Base-by-base conservation (phyloP, 805 yeast genomes). In the Ogataea pini region DNA sequence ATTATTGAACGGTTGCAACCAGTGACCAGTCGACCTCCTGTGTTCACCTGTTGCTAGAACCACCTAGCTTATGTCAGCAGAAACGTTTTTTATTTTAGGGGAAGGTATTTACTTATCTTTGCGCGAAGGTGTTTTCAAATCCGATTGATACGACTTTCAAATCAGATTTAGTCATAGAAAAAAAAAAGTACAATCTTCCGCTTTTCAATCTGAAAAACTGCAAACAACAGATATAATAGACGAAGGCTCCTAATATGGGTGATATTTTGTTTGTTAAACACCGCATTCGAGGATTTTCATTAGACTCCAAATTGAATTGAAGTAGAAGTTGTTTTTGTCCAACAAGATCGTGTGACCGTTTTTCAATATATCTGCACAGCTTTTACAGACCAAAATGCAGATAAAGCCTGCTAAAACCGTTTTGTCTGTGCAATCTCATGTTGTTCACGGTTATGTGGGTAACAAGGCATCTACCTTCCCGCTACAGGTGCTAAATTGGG, bases 361-460 rank as follows among this genome's bases (percentile, higher is more conserved):
- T 7, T 32, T 32, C 10, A n/a, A n/a, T n/a, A n/a, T n/a, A n/a
- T n/a, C n/a, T n/a, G n/a, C n/a, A n/a, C n/a, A n/a, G n/a, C n/a
- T n/a, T n/a, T n/a, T n/a, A n/a, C n/a, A n/a, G n/a, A n/a, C n/a
- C n/a, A n/a, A n/a, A n/a, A 32, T 37, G 41, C 19, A 19, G 17
- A 22, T 44, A 17, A 36, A 7, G 9, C 48, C 49, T 8, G 48
- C 65, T n/a, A 51, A 43, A 28, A 54, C 64, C 19, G 65, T 80
- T 0, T 68, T 83, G 5, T 77, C 85, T 0, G 72, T 82, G 3
- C 87, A 82, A 64, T 83, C 88, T 5, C 89, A 84, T 61, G 89
- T 83, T 12, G 83, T 77, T 7, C 89, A 83, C 61, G 89, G 89
- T 2, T 83, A 82, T 54, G 89, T 84, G 29, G 89, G 89, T 0